Percentiles rank a stretch among this genome's conserved stretches.
Conservation (phyloP, 2,329 filamentous ascomycete species). For the Canariomyces notabilis region DNA sequence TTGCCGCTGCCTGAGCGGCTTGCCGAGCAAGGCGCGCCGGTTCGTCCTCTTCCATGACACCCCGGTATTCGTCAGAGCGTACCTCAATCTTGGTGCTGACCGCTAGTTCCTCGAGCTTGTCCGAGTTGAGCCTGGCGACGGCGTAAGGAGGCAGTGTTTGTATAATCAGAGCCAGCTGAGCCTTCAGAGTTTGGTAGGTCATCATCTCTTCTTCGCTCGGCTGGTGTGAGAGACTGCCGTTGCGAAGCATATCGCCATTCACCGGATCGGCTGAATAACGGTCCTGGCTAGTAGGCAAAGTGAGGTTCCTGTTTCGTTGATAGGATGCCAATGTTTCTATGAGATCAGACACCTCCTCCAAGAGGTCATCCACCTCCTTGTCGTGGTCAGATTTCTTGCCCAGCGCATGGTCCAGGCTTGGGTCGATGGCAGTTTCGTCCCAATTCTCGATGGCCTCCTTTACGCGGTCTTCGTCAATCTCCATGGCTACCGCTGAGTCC, state of each 20-base stretch:
- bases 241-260: slow-evolving; percentile 62
- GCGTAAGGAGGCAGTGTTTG: slow-evolving; percentile 75
- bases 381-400: slow-evolving; percentile 49
- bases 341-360: slow-evolving; percentile 69
- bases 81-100: slow-evolving; percentile 75
- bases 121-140: slow-evolving; percentile 78
- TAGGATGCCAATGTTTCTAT: slow-evolving; percentile 73
- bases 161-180: slow-evolving; percentile 69
- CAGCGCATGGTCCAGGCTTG: slow-evolving; percentile 49
- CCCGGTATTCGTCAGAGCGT: slow-evolving; percentile 66
- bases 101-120: slow-evolving; percentile 76
- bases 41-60: slow-evolving; percentile 81
- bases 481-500: slow-evolving; percentile 29
- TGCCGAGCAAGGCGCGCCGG: slow-evolving; percentile 46
- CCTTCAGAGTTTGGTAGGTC: slow-evolving; percentile 69
- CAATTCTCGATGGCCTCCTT: slow-evolving; percentile 53
- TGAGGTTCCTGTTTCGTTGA: slow-evolving; percentile 72
- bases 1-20: slow-evolving; percentile 28
- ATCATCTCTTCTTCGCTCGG: slow-evolving; percentile 53
- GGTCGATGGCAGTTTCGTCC: slow-evolving; percentile 55
- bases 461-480: slow-evolving; percentile 49
- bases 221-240: slow-evolving; percentile 61
- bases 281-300: slow-evolving; percentile 59
- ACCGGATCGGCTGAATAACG: slow-evolving; percentile 58
- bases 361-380: slow-evolving; percentile 62